These are phyloP conservation scores for Cetraspora pellucida DNA, from an alignment of 192 early-diverging fungal genomes.

Conservation along the genomic window DNA sequence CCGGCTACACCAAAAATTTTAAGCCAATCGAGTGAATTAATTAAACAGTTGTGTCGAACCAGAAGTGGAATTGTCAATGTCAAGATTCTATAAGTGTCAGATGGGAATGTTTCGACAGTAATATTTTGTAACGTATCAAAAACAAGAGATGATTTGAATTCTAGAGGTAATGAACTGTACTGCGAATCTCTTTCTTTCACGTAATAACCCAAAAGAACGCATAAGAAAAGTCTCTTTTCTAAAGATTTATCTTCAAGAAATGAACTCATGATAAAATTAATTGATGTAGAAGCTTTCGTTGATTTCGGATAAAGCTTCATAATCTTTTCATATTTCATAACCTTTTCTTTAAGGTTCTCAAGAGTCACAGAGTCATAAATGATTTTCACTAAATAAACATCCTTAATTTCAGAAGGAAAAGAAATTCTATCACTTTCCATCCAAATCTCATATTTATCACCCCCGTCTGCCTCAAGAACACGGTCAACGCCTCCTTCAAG, in stretches of 20 bases:
- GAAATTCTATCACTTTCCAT: too few species aligned
- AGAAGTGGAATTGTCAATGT: not conserved
- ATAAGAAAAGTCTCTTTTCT: constrained; percentile 6
- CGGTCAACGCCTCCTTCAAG: too few species aligned
- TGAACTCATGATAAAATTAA: not conserved
- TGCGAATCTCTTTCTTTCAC: not conserved
- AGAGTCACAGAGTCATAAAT: not conserved
- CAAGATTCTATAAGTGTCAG: not conserved
- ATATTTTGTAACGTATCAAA: not conserved
- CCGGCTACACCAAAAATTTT: not conserved
- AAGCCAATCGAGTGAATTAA: not conserved
- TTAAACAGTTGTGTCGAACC: not conserved
- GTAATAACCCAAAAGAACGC: not conserved
- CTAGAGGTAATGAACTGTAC: not conserved
- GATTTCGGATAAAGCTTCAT: not conserved
- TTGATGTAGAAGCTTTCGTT: not conserved
- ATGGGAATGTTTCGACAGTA: not conserved
- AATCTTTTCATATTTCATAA: not conserved
- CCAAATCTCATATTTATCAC: too few species aligned
- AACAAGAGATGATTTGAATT: not conserved
- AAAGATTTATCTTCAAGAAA: not conserved
- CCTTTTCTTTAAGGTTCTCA: not conserved
- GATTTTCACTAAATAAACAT: too few species aligned
- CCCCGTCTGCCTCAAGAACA: too few species aligned
- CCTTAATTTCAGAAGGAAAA: too few species aligned